These are phyloP conservation scores for Zymoseptoria passerinii DNA, from an alignment of 2,329 filamentous ascomycete genomes.

Conservation along the genomic window DNA sequence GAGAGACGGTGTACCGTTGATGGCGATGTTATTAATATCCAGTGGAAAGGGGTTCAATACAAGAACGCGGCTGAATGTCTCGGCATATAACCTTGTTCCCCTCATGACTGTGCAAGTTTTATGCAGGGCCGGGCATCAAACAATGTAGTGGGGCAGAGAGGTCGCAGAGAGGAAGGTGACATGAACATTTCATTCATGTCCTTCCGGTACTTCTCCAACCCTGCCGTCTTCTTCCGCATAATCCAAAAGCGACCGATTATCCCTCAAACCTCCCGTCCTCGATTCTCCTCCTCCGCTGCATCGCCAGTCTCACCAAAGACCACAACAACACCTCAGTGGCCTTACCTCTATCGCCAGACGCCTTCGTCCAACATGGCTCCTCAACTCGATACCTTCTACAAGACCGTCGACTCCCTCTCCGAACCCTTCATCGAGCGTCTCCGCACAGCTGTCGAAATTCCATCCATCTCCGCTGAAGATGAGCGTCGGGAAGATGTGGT, in stretches of 20 bases:
- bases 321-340: slow-evolving; percentile 29
- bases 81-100: background rate
- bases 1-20: background rate
- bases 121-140: background rate
- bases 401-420: slow-evolving; percentile 75
- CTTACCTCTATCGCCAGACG: slow-evolving; percentile 36
- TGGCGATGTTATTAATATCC: background rate
- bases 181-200: background rate
- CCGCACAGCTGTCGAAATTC: slow-evolving; percentile 87
- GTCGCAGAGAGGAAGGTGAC: background rate
- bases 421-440: slow-evolving; percentile 83
- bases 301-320: background rate
- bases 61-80: background rate
- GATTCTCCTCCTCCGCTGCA: background rate
- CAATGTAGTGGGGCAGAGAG: background rate
- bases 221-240: background rate
- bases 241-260: background rate
- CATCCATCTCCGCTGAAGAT: slow-evolving; percentile 88
- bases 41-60: background rate
- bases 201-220: background rate
- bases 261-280: background rate
- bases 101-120: background rate
- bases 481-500: slow-evolving; percentile 84
- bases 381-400: slow-evolving; percentile 84
- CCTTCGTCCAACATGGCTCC: slow-evolving; percentile 61